These are phyloP conservation scores for Drechslerella dactyloides DNA, from an alignment of 2,329 filamentous ascomycete species.

Conservation along the genomic window DNA sequence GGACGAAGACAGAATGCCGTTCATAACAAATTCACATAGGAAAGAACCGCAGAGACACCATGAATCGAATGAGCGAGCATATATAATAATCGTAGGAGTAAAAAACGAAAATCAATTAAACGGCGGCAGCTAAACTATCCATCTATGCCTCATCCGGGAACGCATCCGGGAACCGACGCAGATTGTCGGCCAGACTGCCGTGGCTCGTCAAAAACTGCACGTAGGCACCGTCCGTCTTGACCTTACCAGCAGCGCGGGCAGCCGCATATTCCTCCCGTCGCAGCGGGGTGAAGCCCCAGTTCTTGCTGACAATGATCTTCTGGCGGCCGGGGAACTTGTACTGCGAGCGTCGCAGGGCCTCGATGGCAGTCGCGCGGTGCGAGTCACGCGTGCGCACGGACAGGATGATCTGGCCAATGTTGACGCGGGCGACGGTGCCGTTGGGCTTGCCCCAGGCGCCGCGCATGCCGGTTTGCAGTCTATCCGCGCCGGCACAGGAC, in stretches of 20 bases:
- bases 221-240: constrained; percentile 98
- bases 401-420: constrained; percentile 99
- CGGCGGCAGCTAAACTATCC: constrained; percentile 8
- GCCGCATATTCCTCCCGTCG: constrained; percentile 96
- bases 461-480: constrained; percentile 99
- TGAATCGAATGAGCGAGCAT: constrained; percentile 6
- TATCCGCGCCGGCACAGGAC: constrained; percentile 99
- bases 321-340: constrained; percentile 99
- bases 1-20: background rate
- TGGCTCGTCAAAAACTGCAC: constrained; percentile 98
- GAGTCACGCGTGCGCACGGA: constrained; percentile 95
- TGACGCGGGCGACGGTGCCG: constrained; percentile 98
- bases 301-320: constrained; percentile 99
- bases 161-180: constrained; percentile 92
- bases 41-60: background rate
- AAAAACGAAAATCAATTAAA: constrained; percentile 25
- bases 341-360: constrained; percentile 98
- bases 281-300: constrained; percentile 99
- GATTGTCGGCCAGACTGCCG: constrained; percentile 83
- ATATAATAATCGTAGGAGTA: too few relatives aligned
- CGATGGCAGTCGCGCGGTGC: constrained; percentile 89
- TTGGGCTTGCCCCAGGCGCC: constrained; percentile 99
- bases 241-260: constrained; percentile 88
- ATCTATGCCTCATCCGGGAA: constrained; percentile 66
- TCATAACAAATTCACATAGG: constrained; percentile 7